A percentile compares a stretch with the other conserved stretches of the same genome.
phyloP scores from a whole-genome alignment of 2,329 filamentous ascomycete genomes.

The Hortaea werneckii region DNA sequence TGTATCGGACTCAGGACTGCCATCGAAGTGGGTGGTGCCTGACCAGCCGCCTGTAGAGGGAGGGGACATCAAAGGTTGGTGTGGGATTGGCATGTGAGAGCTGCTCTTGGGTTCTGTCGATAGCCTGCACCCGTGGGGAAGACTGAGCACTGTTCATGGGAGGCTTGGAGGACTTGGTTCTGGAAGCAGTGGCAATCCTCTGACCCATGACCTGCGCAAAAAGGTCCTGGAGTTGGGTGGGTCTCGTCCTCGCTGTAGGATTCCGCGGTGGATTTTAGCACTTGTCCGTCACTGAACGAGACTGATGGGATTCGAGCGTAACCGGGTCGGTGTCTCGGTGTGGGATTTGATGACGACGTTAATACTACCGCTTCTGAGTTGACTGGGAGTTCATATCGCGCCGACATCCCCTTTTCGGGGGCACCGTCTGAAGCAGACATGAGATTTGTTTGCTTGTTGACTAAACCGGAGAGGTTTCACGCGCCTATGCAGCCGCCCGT shows the following conservation, averaged over 20 bases:
- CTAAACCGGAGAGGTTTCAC: too few relatives aligned
- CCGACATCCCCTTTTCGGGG: too few relatives aligned
- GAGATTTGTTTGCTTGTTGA: too few relatives aligned
- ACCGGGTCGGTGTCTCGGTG: slow-evolving; percentile 22
- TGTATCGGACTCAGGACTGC: slow-evolving; percentile 10
- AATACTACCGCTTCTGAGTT: not conserved
- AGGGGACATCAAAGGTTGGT: slow-evolving; percentile 12
- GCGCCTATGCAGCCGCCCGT: too few relatives aligned
- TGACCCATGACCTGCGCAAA: slow-evolving; percentile 1
- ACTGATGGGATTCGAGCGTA: slow-evolving; percentile 29
- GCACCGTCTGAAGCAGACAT: too few relatives aligned
- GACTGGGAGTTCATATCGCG: too few relatives aligned
- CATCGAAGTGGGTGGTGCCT: slow-evolving; percentile 15
- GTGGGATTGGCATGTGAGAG: slow-evolving; percentile 6
- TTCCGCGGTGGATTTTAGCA: slow-evolving; percentile 10
- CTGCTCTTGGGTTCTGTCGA: slow-evolving; percentile 8
- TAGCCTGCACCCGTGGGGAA: slow-evolving; percentile 14
- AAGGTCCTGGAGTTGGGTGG: slow-evolving; percentile 3
- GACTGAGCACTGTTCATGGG: slow-evolving; percentile 16
- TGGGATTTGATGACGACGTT: not conserved
- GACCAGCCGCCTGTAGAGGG: slow-evolving; percentile 15
- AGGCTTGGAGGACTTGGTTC: not conserved
- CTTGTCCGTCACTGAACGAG: slow-evolving; percentile 20
- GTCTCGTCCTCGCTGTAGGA: slow-evolving; percentile 25
- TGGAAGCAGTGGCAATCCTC: slow-evolving; percentile 1